A percentile compares a stretch with the other conserved stretches of the same genome.
Evolutionary conservation across 2,329 filamentous ascomycete species (phyloP).

Genomic region (Alternaria consortialis): DNA sequence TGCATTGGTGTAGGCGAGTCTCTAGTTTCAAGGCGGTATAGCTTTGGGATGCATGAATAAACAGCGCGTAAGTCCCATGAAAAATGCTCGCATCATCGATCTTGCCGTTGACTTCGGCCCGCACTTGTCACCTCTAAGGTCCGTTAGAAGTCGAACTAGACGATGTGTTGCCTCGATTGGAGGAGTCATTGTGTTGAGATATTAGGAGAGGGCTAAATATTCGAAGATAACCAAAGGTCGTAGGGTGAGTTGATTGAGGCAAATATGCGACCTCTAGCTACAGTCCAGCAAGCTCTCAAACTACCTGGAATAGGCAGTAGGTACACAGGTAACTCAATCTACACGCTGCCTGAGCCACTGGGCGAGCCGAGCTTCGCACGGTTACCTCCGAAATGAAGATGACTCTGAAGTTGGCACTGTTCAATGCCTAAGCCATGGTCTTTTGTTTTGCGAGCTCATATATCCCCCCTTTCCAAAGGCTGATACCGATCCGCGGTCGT

Average conservation of each 20-base stretch:
- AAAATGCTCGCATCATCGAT: constrained; percentile 19
- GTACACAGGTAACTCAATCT: neutral
- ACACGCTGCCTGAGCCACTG: neutral
- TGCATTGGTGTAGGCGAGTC: neutral
- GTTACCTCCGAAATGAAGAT: neutral
- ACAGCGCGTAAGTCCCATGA: neutral
- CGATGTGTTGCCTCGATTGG: neutral
- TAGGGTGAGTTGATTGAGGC: neutral
- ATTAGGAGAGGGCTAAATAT: neutral
- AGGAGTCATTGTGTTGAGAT: constrained; percentile 3
- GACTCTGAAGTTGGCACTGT: neutral
- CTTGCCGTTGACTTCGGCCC: constrained; percentile 14
- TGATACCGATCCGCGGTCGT: neutral
- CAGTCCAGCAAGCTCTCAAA: neutral
- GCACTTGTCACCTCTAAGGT: constrained; percentile 6
- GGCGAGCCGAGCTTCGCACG: neutral
- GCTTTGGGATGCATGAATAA: neutral
- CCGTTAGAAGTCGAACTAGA: constrained; percentile 5
- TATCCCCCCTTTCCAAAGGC: neutral
- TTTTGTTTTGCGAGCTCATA: neutral
- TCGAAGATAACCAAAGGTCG: neutral
- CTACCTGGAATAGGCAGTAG: neutral
- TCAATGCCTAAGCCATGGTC: neutral
- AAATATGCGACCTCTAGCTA: neutral
- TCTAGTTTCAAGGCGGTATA: neutral